phyloP scores from a whole-genome alignment of 257 asterid species.

The Penstemon eatonii region DNA sequence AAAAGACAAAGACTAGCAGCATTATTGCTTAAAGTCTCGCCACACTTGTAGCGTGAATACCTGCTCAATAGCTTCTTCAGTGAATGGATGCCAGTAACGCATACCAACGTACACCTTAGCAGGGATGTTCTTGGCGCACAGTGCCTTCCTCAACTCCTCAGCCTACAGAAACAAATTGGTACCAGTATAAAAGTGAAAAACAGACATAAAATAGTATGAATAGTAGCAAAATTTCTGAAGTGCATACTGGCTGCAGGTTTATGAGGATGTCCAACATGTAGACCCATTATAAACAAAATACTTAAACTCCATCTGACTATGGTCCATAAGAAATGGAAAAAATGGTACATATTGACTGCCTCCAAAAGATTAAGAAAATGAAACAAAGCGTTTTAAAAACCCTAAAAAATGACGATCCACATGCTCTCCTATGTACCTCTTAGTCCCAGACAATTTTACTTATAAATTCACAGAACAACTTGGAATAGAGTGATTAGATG shows the following conservation, averaged over 20 bases:
- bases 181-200: conserved; percentile 25
- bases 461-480: neutral
- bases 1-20: conserved; percentile 1
- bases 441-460: neutral
- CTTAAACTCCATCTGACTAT: conserved; percentile 1
- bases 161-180: conserved; percentile 56
- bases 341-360: conserved; percentile 14
- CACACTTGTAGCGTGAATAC: conserved; percentile 35
- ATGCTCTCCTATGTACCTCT: conserved; percentile 18
- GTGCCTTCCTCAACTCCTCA: conserved; percentile 83
- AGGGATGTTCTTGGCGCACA: conserved; percentile 67
- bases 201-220: conserved; percentile 20
- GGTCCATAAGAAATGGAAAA: conserved; percentile 13
- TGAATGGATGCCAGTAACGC: conserved; percentile 99
- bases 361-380: conserved; percentile 8
- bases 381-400: neutral
- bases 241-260: conserved; percentile 5
- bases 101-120: conserved; percentile 96
- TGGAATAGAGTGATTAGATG: neutral
- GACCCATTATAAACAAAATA: neutral
- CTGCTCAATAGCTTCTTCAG: conserved; percentile 97
- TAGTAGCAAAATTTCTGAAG: neutral
- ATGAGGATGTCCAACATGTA: conserved; percentile 22
- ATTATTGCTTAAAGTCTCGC: conserved; percentile 15
- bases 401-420: neutral